Evolutionary conservation across 345 rosid genomes (phyloP), one percentile per base, ranked within the genome.

Genomic region (Eucalyptus regnans): DNA sequence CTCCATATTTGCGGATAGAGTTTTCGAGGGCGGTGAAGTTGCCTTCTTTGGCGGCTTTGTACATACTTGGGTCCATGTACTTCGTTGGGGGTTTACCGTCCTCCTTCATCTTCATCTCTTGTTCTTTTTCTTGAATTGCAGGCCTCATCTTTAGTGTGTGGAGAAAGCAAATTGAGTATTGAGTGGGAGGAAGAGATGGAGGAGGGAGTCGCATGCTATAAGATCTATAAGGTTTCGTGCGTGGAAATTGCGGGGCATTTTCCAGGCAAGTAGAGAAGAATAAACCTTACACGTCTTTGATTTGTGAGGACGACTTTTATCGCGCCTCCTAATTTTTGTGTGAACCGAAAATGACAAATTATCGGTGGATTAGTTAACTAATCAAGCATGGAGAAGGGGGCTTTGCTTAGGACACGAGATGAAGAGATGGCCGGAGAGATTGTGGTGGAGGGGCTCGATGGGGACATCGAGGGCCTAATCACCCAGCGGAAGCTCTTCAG

Each of bases 231-330:
- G 79, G 79, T 7, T 66, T 66, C 41, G 5, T n/a, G 79, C 41
- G 79, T 15, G 2, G 41, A 15, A 7, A 64, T n/a, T 14, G 41
- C 4, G 76, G 10, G 41, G 5, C 79, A 2, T 16, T 66, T 31
- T 66, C 79, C 2, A 31, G 79, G 6, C 4, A 66, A 66, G 41
- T 16, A 2, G 10, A 0, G 41, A 2, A 66, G 43, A 0, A 4
- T 5, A 66, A 66, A 11, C 79, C 43, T n/a, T 66, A 1, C 3
- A 16, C 43, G 41, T 15, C 43, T 66, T 3, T 66, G 79, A 66
- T 16, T 31, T 15, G 79, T 17, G 79, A 66, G 41, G 43, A 31
- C 8, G 41, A 8, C 79, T 16, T 31, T 16, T 13, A 66, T 16
- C 3, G 43, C 5, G 4, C 79, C 41, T 16, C 43, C 79, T 8